Base-by-base conservation (phyloP, 768 basidiomycete species). In the Melanogaster broomeanus region DNA sequence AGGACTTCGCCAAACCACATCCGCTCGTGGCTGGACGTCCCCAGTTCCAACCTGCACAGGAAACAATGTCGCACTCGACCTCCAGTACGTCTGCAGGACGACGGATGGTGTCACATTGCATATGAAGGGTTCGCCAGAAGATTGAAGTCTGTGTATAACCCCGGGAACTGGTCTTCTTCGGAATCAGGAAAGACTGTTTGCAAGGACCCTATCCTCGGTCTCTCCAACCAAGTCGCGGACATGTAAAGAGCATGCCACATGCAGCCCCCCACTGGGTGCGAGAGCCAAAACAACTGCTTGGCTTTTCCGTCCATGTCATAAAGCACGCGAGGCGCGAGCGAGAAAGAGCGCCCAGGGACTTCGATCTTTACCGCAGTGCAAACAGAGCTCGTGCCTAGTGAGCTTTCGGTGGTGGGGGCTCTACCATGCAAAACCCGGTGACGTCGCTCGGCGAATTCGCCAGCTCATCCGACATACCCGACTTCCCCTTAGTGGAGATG, bases 361-460 rank as follows among this genome's bases (percentile, higher is more conserved):
- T 78, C 83, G 24, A 85, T 61, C 39, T 63, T 52, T 16, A 46
- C 45, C n/a, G n/a, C n/a, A n/a, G n/a, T n/a, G n/a, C n/a, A n/a
- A n/a, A n/a, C n/a, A n/a, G n/a, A n/a, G n/a, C n/a, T n/a, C n/a
- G n/a, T n/a, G n/a, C n/a, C n/a, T n/a, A n/a, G n/a, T n/a, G n/a
- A n/a, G n/a, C n/a, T n/a, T n/a, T n/a, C n/a, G n/a, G n/a, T n/a
- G n/a, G n/a, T n/a, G n/a, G n/a, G n/a, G n/a, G n/a, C n/a, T n/a
- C n/a, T n/a, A n/a, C n/a, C 22, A 61, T 88, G 42, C 79, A 84
- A 37, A 90, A 90, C 60, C 87, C 88, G 0, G 88, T 89, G 48
- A 83, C 82, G 35, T 82, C 82, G 4, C 74, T 72, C 0, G 83
- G 83, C 11, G 81, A 84, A 41, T 66, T 83, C 25, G n/a, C n/a